phyloP scores from a whole-genome alignment of 768 basidiomycete genomes.

The Tylopilus cervinicoccineus region DNA sequence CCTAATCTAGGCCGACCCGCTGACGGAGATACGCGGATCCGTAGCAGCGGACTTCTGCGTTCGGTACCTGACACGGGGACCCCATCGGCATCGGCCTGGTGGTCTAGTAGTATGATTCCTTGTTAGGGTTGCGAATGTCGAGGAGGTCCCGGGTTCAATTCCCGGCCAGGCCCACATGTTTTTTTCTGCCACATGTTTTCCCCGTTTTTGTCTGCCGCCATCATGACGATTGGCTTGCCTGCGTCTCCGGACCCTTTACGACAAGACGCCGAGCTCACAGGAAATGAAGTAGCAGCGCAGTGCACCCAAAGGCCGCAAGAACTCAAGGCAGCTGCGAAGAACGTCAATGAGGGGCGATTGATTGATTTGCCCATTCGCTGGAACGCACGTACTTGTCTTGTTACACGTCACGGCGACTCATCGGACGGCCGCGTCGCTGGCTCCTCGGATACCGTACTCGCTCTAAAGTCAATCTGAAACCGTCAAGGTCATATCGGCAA shows the following conservation, averaged over 20 bases:
- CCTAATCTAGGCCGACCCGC: too few relatives aligned
- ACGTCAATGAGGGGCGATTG: constrained; percentile 7
- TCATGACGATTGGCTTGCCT: not conserved
- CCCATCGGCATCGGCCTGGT: constrained; percentile 39
- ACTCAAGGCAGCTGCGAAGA: constrained; percentile 12
- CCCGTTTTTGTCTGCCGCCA: not conserved
- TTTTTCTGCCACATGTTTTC: constrained; percentile 8
- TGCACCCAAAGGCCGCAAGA: constrained; percentile 2
- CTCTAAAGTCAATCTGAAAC: constrained; percentile 28
- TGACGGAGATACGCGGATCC: too few relatives aligned
- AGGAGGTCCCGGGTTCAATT: constrained; percentile 90
- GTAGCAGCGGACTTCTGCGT: too few relatives aligned
- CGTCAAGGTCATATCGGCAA: constrained; percentile 37
- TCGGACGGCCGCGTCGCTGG: constrained; percentile 37
- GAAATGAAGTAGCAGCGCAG: constrained; percentile 27
- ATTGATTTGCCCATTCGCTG: constrained; percentile 19
- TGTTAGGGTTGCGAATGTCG: constrained; percentile 46
- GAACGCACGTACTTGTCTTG: constrained; percentile 30
- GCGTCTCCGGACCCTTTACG: constrained; percentile 10
- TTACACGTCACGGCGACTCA: constrained; percentile 39
- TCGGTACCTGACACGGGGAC: not conserved
- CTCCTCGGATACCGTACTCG: constrained; percentile 27
- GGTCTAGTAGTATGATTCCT: constrained; percentile 67
- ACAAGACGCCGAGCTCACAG: constrained; percentile 29
- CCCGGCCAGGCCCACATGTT: constrained; percentile 59